These are phyloP conservation scores for Stagonosporopsis vannaccii DNA, from an alignment of 2,329 filamentous ascomycete genomes.

Conservation along the genomic window DNA sequence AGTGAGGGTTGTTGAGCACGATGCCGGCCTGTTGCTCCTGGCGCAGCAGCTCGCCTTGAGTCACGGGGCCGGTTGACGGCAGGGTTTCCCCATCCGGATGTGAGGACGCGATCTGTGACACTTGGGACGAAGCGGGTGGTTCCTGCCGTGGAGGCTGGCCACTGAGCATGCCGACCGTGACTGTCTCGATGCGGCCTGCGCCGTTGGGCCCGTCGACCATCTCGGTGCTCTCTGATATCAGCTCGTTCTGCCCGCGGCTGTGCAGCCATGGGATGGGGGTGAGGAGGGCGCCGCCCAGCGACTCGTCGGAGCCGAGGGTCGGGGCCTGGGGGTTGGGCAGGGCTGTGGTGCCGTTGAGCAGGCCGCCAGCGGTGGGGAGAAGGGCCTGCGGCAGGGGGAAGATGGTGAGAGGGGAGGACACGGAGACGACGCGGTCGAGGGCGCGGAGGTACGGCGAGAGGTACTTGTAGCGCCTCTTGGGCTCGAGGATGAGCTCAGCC, in stretches of 20 bases:
- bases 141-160: conserved; percentile 21
- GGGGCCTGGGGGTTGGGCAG: conserved; percentile 49
- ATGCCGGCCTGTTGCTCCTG: conserved; percentile 86
- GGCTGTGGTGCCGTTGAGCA: conserved; percentile 67
- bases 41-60: conserved; percentile 83
- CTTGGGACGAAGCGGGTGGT: conserved; percentile 10
- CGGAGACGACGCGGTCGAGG: conserved; percentile 86
- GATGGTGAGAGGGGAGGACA: conserved; percentile 79
- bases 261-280: conserved; percentile 92
- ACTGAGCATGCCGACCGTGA: conserved; percentile 70
- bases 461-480: conserved; percentile 79
- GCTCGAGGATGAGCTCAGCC: conserved; percentile 81
- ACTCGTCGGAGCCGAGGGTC: conserved; percentile 80
- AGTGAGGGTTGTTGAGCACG: conserved; percentile 63
- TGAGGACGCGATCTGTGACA: conserved; percentile 42
- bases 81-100: conserved; percentile 48
- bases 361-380: conserved; percentile 55
- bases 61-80: conserved; percentile 53
- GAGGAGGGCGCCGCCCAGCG: conserved; percentile 85
- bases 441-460: conserved; percentile 88
- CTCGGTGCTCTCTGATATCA: conserved; percentile 77
- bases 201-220: conserved; percentile 84
- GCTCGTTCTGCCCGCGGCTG: conserved; percentile 60
- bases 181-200: conserved; percentile 79
- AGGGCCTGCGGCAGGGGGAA: conserved; percentile 82